Conservation (phyloP, 352 stramenopile species). For the Pythium phragmitis region DNA sequence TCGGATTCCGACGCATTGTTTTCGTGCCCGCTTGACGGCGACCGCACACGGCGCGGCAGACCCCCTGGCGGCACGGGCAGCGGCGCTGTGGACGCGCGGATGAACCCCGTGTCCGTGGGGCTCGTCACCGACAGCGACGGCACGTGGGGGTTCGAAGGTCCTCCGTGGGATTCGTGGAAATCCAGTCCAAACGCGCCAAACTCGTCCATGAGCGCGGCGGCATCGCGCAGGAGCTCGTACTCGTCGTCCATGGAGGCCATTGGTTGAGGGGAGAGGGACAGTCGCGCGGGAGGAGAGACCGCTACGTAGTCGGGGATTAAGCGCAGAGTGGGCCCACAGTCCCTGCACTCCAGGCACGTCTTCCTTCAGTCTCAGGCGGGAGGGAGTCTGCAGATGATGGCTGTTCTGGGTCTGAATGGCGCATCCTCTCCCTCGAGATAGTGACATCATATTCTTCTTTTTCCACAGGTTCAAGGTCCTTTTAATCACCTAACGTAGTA, state of each 20-base stretch:
- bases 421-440: too few species aligned
- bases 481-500: too few species aligned
- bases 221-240: constrained; percentile 26
- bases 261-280: too few species aligned
- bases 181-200: constrained; percentile 24
- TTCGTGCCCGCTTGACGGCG: neutral
- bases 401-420: too few species aligned
- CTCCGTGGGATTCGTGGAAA: constrained; percentile 8
- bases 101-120: constrained; percentile 22
- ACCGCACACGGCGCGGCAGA: constrained; percentile 3
- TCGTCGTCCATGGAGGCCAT: constrained; percentile 21
- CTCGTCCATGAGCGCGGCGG: constrained; percentile 24
- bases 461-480: too few species aligned
- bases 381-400: too few species aligned
- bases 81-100: constrained; percentile 23
- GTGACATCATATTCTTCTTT: too few species aligned
- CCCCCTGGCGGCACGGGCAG: constrained; percentile 13
- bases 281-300: too few species aligned
- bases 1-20: constrained; percentile 15
- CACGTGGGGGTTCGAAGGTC: neutral
- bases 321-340: too few species aligned
- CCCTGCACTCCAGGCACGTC: too few species aligned
- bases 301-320: too few species aligned
- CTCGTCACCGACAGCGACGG: constrained; percentile 1
- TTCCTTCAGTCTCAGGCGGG: too few species aligned